A percentile compares a stretch with the other conserved stretches of the same genome.
Conservation (phyloP, 352 stramenopile species). For the Pythium periplocum region DNA sequence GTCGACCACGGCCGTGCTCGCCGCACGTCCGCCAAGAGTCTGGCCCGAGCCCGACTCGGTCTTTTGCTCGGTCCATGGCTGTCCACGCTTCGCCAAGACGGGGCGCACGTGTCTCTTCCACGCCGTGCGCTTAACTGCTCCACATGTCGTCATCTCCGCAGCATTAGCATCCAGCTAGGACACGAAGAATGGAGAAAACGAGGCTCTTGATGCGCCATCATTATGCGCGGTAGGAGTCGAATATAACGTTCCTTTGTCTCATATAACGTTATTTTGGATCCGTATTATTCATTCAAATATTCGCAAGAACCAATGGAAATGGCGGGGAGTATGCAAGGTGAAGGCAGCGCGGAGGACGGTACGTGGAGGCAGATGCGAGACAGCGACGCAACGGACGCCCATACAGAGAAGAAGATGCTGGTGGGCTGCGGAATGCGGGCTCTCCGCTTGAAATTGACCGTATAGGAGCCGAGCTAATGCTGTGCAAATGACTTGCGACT, state of each 20-base stretch:
- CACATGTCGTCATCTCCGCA: conserved; percentile 7
- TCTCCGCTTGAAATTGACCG: neutral
- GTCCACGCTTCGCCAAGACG: conserved; percentile 56
- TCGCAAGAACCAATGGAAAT: too few species aligned
- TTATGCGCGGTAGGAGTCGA: too few species aligned
- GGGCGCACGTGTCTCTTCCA: conserved; percentile 62
- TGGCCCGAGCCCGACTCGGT: conserved; percentile 30
- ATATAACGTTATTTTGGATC: conserved; percentile 25
- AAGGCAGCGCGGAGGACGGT: too few species aligned
- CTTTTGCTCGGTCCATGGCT: conserved; percentile 38
- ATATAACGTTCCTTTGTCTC: too few species aligned
- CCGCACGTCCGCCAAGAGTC: conserved; percentile 6
- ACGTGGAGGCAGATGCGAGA: too few species aligned
- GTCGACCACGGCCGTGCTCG: neutral
- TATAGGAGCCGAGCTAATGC: too few species aligned
- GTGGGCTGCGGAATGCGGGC: neutral
- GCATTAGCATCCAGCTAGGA: conserved; percentile 18
- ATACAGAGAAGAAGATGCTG: too few species aligned
- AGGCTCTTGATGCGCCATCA: too few species aligned
- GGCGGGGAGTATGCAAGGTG: too few species aligned
- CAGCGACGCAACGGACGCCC: too few species aligned
- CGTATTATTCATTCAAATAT: too few species aligned
- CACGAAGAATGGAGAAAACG: neutral
- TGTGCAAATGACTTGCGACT: neutral
- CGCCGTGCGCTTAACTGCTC: neutral